Evolutionary conservation across 306 rosid species (phyloP), one percentile per base, ranked within the genome.

Genomic region (Argentina anserina): DNA sequence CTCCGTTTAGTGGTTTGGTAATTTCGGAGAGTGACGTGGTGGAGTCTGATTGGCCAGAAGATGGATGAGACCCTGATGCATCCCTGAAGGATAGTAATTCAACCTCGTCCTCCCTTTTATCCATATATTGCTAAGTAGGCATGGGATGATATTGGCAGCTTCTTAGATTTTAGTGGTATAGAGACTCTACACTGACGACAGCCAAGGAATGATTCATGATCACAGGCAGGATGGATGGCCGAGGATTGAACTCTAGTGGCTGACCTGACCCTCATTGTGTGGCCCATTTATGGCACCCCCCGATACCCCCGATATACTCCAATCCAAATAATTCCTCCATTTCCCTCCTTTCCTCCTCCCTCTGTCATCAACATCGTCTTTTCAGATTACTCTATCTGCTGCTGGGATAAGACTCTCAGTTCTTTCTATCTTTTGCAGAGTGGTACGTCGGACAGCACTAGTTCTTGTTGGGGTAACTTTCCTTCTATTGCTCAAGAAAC

Each of bases 151-250:
- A n/a, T 50, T 50, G 56, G 26, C 26, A 50, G 56, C 56, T 50
- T 46, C 52, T 46, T 50, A 50, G 56, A 25, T n/a, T 50, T 50
- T 50, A n/a, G 56, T 50, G 56, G 56, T 50, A 50, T 50, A 50
- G 28, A 21, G 28, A n/a, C 58, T 9, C 28, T 23, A 50, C 58
- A n/a, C 28, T n/a, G 58, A 10, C 58, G 8, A 46, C 28, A 8
- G 36, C 63, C 33, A 2, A 56, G 63, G 36, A 56, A 56, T 56
- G 63, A 56, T 56, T 26, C 63, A 56, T 26, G 40, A 29, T 11
- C 40, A 60, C 37, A 28, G 15, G 9, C 65, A 59, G 15, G 10
- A 29, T 31, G 65, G 40, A 59, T 59, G 65, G 65, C 37, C 34
- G 3, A 15, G 34, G 36, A 29, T 50, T 28, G 3, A 7, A 15